These are phyloP conservation scores for Wickerhamomyces sp. DNA, from an alignment of 1,139 yeast genomes.

Conservation along the genomic window DNA sequence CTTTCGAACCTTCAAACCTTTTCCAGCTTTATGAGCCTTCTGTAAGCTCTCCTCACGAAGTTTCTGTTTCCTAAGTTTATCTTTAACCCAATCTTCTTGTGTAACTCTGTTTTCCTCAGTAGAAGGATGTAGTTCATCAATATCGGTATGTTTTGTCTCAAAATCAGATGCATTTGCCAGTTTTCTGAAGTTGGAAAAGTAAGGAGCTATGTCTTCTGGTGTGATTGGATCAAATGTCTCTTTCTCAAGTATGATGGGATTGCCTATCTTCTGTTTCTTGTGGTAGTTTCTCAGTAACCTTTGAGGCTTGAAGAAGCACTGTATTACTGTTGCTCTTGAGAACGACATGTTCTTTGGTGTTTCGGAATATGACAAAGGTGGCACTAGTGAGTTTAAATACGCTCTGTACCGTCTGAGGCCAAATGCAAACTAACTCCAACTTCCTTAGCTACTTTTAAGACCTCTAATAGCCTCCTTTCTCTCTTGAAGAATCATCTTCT, in stretches of 20 bases:
- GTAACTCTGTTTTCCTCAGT: slow-evolving; percentile 9
- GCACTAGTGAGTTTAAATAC: no score
- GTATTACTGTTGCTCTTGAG: background rate
- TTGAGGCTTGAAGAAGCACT: background rate
- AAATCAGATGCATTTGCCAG: slow-evolving; percentile 6
- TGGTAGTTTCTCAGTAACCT: background rate
- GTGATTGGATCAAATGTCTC: background rate
- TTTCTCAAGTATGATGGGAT: slow-evolving; percentile 3
- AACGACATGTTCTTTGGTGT: background rate
- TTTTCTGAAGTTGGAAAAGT: slow-evolving; percentile 7
- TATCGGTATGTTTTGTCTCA: slow-evolving; percentile 11
- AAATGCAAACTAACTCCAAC: no score
- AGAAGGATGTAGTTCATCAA: slow-evolving; percentile 12
- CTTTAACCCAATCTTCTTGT: slow-evolving; percentile 9
- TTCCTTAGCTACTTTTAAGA: no score
- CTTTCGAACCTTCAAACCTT: no score
- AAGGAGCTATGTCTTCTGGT: slow-evolving; percentile 2
- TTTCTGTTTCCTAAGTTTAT: slow-evolving; percentile 1
- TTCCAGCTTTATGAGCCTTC: no score
- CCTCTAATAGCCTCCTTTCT: no score
- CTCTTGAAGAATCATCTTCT: no score
- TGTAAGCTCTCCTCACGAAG: no score
- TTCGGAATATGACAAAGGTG: background rate
- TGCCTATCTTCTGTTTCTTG: slow-evolving; percentile 4
- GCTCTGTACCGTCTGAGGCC: no score